Base-by-base conservation (phyloP, 2,329 filamentous ascomycete genomes). In the Neurospora sp. region DNA sequence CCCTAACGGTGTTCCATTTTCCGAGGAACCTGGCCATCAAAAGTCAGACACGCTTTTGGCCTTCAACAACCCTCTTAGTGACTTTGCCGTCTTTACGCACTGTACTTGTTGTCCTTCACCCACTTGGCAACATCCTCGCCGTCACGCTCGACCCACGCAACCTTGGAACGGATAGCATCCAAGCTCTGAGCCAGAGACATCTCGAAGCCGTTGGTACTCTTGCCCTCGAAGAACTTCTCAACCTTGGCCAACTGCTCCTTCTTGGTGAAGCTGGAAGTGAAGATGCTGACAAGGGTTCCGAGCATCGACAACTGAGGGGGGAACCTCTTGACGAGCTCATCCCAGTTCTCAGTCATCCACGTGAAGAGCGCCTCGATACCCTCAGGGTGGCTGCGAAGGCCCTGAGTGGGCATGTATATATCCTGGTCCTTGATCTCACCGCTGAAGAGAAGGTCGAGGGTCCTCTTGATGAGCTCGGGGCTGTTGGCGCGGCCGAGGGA, bases 381-480 rank as follows among this genome's bases (percentile, higher is more conserved):
- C 62, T 89, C 88, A 8, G 89, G 83, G 78, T 96, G 93, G 68
- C 87, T 87, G 71, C 94, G 89, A 38, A 98, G 86, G 8, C 92
- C 92, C 40, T 89, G 87, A 46, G 96, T 87, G 1, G 95, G 94
- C 78, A 97, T 89, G 82, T 97, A 97, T 73, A 97, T 90, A 79
- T 98, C 95, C 80, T 97, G 95, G 73, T 92, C 93, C 84, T 96
- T 97, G 81, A 97, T 91, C 74, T 97, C 91, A 72, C 90, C 88
- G 78, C 89, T 89, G 70, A 94, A 85, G 39, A 93, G 86, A 73
- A 97, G 84, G 38, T 84, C 86, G 15, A 98, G 86, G 3, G 93
- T 95, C 72, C 89, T 88, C 83, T 96, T 84, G 79, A 97, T 95
- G 67, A 97, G 87, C 74, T 90, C 88, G 1, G 92, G 90, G 70